A percentile compares a stretch with the other conserved stretches of the same genome.
These are phyloP conservation scores for Monascus purpureus DNA, from an alignment of 495 filamentous ascomycete genomes.

Conservation along the genomic window DNA sequence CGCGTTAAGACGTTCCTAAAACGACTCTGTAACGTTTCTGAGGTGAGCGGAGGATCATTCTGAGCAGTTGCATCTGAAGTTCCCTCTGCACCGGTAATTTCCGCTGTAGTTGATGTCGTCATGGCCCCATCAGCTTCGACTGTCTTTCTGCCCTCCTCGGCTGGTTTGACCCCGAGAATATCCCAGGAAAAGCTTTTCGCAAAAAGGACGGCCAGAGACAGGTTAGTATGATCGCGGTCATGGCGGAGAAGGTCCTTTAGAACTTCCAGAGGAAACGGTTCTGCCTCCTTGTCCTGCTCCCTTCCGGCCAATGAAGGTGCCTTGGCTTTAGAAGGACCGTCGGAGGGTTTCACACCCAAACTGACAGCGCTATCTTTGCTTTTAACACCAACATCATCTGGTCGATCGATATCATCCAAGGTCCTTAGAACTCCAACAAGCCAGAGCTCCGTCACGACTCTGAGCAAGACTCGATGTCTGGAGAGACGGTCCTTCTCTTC, in stretches of 20 bases:
- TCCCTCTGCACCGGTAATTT: slow-evolving; percentile 31
- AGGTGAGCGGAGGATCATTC: slow-evolving; percentile 58
- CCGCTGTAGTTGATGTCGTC: slow-evolving; percentile 29
- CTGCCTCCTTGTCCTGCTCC: slow-evolving; percentile 37
- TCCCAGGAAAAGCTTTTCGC: slow-evolving; percentile 97
- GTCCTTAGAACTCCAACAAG: slow-evolving; percentile 77
- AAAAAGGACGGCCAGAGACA: slow-evolving; percentile 84
- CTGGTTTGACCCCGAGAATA: slow-evolving; percentile 61
- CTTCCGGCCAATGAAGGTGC: slow-evolving; percentile 8
- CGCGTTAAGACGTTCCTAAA: slow-evolving; percentile 79
- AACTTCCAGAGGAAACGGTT: slow-evolving; percentile 91
- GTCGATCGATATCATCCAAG: slow-evolving; percentile 73
- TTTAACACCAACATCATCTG: slow-evolving; percentile 65
- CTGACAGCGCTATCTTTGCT: slow-evolving; percentile 44
- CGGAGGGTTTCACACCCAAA: slow-evolving; percentile 35
- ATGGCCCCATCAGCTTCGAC: slow-evolving; percentile 74
- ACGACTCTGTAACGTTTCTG: slow-evolving; percentile 64
- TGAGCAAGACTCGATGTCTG: slow-evolving; percentile 72
- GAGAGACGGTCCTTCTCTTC: slow-evolving; percentile 90
- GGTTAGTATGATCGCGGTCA: slow-evolving; percentile 81
- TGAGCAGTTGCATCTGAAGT: slow-evolving; percentile 23
- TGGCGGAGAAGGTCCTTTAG: slow-evolving; percentile 90
- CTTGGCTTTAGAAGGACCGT: slow-evolving; percentile 36
- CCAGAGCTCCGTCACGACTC: slow-evolving; percentile 93
- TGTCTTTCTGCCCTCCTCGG: slow-evolving; percentile 63